Base-by-base conservation (phyloP, 768 basidiomycete genomes). In the Mycena rebaudengoi region DNA sequence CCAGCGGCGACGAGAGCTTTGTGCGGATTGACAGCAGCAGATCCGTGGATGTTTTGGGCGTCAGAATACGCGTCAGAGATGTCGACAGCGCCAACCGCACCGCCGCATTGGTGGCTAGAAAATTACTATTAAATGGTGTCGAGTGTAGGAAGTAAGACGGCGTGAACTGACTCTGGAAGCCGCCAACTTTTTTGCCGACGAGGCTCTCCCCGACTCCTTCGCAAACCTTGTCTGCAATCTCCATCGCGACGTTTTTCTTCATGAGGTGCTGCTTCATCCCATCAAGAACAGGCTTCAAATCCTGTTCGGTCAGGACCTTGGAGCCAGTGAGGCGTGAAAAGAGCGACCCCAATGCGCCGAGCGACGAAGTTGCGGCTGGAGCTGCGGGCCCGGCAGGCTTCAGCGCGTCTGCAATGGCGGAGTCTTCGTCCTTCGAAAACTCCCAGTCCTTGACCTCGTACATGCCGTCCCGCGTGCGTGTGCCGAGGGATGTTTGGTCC, bases 231-330 rank as follows among this genome's bases (percentile, higher is more conserved):
- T 96, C 95, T 13, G 96, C 85, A 65, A 99, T 98, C 62, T 96
- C 95, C 76, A 88, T 93, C 5, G 98, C 98, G 5, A 99, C 98
- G 71, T 99, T 99, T 83, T 99, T 99, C 79, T 91, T 89, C 96
- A 98, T 98, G 44, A 99, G 82, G 76, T 98, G 97, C 64, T 96
- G 94, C 75, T 97, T 96, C 96, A 99, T 99, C 18, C 89, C 93
- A 51, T 91, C 91, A 44, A 99, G 74, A 1, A 97, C 92, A 8
- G 97, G 97, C 68, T 87, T 86, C 55, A 99, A 76, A 74, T 99
- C 97, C 37, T 87, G 83, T 57, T 93, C 86, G 1, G 91, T 91
- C 57, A 99, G 79, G 2, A 89, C 82, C 76, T 95, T 96, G 25
- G 89, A 88, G 0, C 95, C 94, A 4, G 95, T 96, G 69, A 98